Evolutionary conservation across 495 filamentous ascomycete genomes (phyloP).

Genomic region (Cudoniella acicularis): DNA sequence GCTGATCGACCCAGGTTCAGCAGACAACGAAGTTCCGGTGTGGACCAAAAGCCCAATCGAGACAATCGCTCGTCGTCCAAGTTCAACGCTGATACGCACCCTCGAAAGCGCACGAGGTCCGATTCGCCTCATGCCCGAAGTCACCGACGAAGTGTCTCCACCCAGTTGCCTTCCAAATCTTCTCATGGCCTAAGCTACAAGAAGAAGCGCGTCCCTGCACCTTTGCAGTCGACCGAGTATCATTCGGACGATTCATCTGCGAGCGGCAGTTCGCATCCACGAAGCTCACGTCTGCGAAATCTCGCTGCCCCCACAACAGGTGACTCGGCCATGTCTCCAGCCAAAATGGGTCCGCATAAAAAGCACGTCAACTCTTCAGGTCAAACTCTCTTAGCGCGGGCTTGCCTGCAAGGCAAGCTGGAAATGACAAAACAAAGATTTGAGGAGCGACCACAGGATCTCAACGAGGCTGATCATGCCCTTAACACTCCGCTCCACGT

Average conservation of each 20-base stretch:
- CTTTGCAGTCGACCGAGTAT: constrained; percentile 62
- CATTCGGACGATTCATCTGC: constrained; percentile 71
- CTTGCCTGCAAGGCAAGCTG: constrained; percentile 72
- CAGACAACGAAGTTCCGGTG: constrained; percentile 22
- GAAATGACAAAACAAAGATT: constrained; percentile 65
- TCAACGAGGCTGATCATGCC: constrained; percentile 88
- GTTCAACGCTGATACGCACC: constrained; percentile 3
- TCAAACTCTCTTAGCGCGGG: constrained; percentile 77
- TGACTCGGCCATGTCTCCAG: constrained; percentile 57
- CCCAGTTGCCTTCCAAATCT: constrained; percentile 43
- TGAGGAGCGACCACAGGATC: constrained; percentile 74
- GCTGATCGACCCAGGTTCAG: not conserved
- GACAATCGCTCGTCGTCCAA: constrained; percentile 11
- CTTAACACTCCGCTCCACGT: constrained; percentile 93
- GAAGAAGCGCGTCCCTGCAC: constrained; percentile 53
- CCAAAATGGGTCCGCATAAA: constrained; percentile 66
- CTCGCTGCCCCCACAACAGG: constrained; percentile 55
- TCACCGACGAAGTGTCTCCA: constrained; percentile 63
- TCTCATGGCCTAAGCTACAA: constrained; percentile 51
- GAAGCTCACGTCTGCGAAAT: constrained; percentile 60
- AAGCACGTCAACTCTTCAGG: constrained; percentile 83
- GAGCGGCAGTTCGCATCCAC: constrained; percentile 66
- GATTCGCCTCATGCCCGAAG: constrained; percentile 56
- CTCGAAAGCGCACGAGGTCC: constrained; percentile 50
- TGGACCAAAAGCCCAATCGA: constrained; percentile 17